Base-by-base conservation (phyloP, 1,284 basidiomycete genomes). In the Prillingera fragicola region DNA sequence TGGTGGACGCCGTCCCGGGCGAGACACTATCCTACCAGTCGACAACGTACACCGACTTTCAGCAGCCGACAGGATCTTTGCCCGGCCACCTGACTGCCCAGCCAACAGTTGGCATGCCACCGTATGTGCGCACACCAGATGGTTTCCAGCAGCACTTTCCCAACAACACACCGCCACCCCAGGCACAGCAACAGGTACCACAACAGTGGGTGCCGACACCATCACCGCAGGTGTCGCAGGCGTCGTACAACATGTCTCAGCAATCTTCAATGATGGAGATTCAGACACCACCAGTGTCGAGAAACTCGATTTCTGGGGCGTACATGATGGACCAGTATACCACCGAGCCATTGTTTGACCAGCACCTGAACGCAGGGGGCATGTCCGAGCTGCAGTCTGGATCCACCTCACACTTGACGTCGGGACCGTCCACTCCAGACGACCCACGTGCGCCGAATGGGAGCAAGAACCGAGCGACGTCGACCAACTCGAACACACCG, bases 21-120 rank as follows among this genome's bases (percentile, higher is more conserved):
- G n/a, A n/a, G n/a, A n/a, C n/a, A n/a, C n/a, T 12, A 3, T 5
- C 31, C 21, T 26, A 24, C 31, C 17, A 19, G 29, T n/a, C 38
- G 9, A 39, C 10, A 9, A 27, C 38, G 13, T 38, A 42, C 28
- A 13, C 14, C 33, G 41, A 50, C 18, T 29, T 50, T 19, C 4
- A 19, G 15, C 41, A 39, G 17, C 49, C 28, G 8, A 43, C 44
- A 18, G 37, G 44, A 5, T 50, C 46, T 25, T 43, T 46, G 5
- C 18, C 18, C 15, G 17, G 23, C 13, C 43, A 38, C 25, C 23
- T 21, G 21, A 22, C 28, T 6, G 45, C 40, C 14, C 49, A 50
- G 34, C 49, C 49, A 1, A 33, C 43, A 8, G 46, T 50, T 14
- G 49, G 49, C 19, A 50, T 50, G 49, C 44, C 49, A 8, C 49